A percentile compares a stretch with the other conserved stretches of the same genome.
phyloP scores from a whole-genome alignment of 352 stramenopile genomes.

The Phytopythium litorale region DNA sequence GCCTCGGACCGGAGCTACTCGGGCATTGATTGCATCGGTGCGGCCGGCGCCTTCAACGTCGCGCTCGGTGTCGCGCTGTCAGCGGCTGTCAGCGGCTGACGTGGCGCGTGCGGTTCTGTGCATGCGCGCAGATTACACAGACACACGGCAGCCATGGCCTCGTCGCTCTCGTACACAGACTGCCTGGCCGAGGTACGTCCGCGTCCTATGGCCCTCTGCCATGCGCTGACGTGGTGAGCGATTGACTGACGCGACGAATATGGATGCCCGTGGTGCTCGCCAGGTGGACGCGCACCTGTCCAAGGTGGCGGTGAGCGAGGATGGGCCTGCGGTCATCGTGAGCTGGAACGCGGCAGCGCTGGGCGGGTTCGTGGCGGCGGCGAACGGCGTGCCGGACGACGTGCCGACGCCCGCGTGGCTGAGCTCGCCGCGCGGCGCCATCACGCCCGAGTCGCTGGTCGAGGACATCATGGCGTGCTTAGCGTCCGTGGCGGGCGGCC shows the following conservation, averaged over 20 bases:
- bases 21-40: no score
- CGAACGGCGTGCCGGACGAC: slow-evolving; percentile 18
- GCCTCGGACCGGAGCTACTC: no score
- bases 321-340: slow-evolving; percentile 25
- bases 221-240: background rate
- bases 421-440: slow-evolving; percentile 18
- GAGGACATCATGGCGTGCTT: slow-evolving; percentile 34
- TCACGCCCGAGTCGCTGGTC: slow-evolving; percentile 32
- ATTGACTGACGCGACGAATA: slow-evolving; percentile 4
- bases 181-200: slow-evolving; percentile 23
- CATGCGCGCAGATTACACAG: slow-evolving; percentile 6
- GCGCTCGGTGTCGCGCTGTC: background rate
- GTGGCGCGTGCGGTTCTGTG: background rate
- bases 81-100: background rate
- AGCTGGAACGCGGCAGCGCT: slow-evolving; percentile 32
- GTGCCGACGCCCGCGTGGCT: slow-evolving; percentile 29
- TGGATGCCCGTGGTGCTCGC: background rate
- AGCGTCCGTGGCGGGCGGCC: slow-evolving; percentile 23
- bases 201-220: no score
- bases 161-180: slow-evolving; percentile 31
- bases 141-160: slow-evolving; percentile 1
- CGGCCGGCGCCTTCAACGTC: background rate
- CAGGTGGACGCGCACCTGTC: slow-evolving; percentile 36
- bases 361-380: slow-evolving; percentile 25
- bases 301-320: slow-evolving; percentile 29